Evolutionary conservation across 1,284 basidiomycete species (phyloP), one percentile per base, ranked within the genome.

Genomic region (Rhodotorula mucilaginosa): DNA sequence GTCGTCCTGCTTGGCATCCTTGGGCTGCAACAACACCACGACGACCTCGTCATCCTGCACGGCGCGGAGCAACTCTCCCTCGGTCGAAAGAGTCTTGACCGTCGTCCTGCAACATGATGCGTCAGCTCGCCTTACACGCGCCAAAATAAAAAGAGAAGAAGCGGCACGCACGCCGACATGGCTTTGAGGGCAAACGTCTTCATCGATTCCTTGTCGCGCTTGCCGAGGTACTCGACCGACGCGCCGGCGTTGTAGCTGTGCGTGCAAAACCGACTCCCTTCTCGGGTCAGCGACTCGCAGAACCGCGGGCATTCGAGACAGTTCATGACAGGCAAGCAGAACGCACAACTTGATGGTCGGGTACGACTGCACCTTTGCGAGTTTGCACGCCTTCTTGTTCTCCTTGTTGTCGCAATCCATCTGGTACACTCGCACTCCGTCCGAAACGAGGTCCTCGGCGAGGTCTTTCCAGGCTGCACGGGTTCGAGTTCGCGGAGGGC

Each of bases 271-370:
- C 34, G 6, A 34, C 34, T 34, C 34, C 34, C 34, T 34, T 34
- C 34, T 5, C 6, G 2, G 2, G 34, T 34, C 34, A 34, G 34
- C 34, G 34, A 34, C 34, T 34, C n/a, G 51, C 19, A 19, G 26
- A 21, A 21, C 5, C 21, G 31, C 52, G 61, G 71, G 64, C 21
- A 51, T n/a, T 48, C 31, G 39, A 1, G 18, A 15, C 18, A 5
- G 13, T 3, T 23, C 56, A 10, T 1, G 12, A n/a, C 4, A 13
- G n/a, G 19, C 12, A 10, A 23, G 16, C 31, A 26, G 5, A 7
- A 82, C 84, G 60, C 86, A 91, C 83, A 90, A 89, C 58, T 87
- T 82, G 49, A 96, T 82, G 64, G 89, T 91, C 1, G 94, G 93
- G 81, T 90, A 97, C 6, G 90, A 91, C 49, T 84, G 79, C 31